A percentile compares a stretch with the other conserved stretches of the same genome.
These are phyloP conservation scores for Pseudogymnoascus sp. DNA, from an alignment of 2,329 filamentous ascomycete genomes.

Conservation along the genomic window DNA sequence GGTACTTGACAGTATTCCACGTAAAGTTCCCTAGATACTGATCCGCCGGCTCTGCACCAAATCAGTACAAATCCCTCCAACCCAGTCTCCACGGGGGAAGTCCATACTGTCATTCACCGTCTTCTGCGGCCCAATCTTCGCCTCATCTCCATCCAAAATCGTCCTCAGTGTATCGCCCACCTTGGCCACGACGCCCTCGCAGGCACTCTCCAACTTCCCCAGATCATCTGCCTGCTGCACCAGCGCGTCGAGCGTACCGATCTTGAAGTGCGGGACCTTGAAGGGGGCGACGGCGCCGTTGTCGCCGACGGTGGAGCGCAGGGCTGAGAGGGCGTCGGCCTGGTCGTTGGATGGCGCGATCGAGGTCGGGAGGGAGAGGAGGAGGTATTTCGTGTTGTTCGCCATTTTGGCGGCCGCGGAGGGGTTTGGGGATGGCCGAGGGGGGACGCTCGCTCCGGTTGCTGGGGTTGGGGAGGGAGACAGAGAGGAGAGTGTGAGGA, in stretches of 20 bases:
- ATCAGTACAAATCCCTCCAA: not conserved
- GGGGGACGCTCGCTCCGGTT: not conserved
- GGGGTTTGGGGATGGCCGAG: not conserved
- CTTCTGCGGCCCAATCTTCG: conserved; percentile 66
- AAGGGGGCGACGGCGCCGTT: conserved; percentile 72
- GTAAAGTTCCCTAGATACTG: conserved; percentile 82
- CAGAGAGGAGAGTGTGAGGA: not conserved
- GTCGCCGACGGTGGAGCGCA: conserved; percentile 68
- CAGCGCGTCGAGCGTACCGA: conserved; percentile 88
- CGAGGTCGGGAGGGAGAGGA: conserved; percentile 83
- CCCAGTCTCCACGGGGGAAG: conserved; percentile 44
- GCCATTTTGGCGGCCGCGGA: not conserved
- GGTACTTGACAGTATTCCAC: conserved; percentile 98
- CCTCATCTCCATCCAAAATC: conserved; percentile 30
- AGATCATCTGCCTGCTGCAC: conserved; percentile 96
- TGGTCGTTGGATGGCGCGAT: conserved; percentile 74
- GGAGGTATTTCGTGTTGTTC: conserved; percentile 57
- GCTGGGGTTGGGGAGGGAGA: not conserved
- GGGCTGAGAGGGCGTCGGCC: conserved; percentile 71
- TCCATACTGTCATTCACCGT: conserved; percentile 79
- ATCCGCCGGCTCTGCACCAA: conserved; percentile 76
- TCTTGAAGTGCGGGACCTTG: conserved; percentile 88
- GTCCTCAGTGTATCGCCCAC: conserved; percentile 41
- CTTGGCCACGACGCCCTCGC: conserved; percentile 77
- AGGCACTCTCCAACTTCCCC: conserved; percentile 73